These are phyloP conservation scores for Trypethelium eluteriae DNA, from an alignment of 495 filamentous ascomycete genomes.

Conservation along the genomic window DNA sequence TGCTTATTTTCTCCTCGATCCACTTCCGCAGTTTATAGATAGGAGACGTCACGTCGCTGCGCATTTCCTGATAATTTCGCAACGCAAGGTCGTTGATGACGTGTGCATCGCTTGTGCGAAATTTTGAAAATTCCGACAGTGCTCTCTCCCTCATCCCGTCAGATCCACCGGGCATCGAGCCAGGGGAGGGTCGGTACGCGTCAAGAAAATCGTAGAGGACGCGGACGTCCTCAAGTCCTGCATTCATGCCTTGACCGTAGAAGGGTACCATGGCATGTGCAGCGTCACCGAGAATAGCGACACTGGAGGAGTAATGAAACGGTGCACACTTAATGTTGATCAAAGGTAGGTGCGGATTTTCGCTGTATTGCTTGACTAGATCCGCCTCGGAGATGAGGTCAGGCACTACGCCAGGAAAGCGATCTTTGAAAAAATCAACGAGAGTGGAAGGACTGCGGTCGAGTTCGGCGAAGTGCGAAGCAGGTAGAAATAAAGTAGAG, in stretches of 20 bases:
- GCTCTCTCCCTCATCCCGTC: slow-evolving; percentile 48
- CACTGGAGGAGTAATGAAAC: slow-evolving; percentile 70
- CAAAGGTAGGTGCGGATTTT: slow-evolving; percentile 81
- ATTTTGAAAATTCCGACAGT: slow-evolving; percentile 62
- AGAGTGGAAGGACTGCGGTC: slow-evolving; percentile 50
- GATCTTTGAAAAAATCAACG: slow-evolving; percentile 60
- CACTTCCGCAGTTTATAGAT: slow-evolving; percentile 72
- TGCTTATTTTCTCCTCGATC: slow-evolving; percentile 73
- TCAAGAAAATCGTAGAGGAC: slow-evolving; percentile 60
- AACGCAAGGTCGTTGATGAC: slow-evolving; percentile 90
- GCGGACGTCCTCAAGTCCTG: slow-evolving; percentile 38
- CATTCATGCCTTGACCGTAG: slow-evolving; percentile 42
- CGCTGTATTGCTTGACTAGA: slow-evolving; percentile 60
- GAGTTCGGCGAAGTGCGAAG: slow-evolving; percentile 50
- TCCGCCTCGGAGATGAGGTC: slow-evolving; percentile 63
- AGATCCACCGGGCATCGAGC: slow-evolving; percentile 32
- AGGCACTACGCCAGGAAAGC: slow-evolving; percentile 82
- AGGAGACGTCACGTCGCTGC: slow-evolving; percentile 65
- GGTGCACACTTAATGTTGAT: slow-evolving; percentile 89
- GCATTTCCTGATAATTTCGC: slow-evolving; percentile 91
- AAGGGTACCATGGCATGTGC: slow-evolving; percentile 93
- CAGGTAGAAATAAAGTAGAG: slow-evolving; percentile 83
- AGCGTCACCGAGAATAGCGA: slow-evolving; percentile 83
- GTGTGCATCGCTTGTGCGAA: slow-evolving; percentile 68
- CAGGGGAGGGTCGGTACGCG: slow-evolving; percentile 37